phyloP scores from a whole-genome alignment of 306 rosid genomes.

The Vigna nakashimae region DNA sequence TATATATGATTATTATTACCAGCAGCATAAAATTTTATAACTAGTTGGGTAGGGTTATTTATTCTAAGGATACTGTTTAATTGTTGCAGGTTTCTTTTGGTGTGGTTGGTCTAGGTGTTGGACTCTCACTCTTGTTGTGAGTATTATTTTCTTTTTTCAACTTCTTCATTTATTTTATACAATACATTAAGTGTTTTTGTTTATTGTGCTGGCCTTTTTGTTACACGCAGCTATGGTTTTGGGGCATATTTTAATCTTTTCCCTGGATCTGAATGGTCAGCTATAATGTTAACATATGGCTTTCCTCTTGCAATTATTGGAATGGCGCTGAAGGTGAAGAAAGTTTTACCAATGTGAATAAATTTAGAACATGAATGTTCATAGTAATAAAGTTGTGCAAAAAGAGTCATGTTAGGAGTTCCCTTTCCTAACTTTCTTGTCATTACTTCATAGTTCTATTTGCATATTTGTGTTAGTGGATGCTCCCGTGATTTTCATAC shows the following conservation, averaged over 20 bases:
- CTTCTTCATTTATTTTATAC: background rate
- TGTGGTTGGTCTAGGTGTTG: slow-evolving; percentile 74
- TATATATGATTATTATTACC: background rate
- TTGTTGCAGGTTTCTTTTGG: slow-evolving; percentile 86
- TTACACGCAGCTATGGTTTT: slow-evolving; percentile 79
- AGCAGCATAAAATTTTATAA: background rate
- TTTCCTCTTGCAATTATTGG: slow-evolving; percentile 99
- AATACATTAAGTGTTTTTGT: slow-evolving; percentile 21
- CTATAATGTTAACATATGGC: slow-evolving; percentile 93
- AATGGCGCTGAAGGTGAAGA: slow-evolving; percentile 95
- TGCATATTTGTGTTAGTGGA: slow-evolving; percentile 7
- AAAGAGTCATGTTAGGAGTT: slow-evolving; percentile 32
- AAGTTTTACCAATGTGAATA: slow-evolving; percentile 12
- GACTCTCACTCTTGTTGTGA: slow-evolving; percentile 80
- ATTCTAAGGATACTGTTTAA: slow-evolving; percentile 20
- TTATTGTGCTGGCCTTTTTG: slow-evolving; percentile 30
- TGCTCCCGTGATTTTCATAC: background rate
- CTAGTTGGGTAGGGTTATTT: background rate
- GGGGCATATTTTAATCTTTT: slow-evolving; percentile 93
- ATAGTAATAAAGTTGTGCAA: background rate
- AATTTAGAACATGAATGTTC: slow-evolving; percentile 16
- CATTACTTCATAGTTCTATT: slow-evolving; percentile 2
- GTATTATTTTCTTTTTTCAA: slow-evolving; percentile 31
- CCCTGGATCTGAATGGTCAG: slow-evolving; percentile 99
- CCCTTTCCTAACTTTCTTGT: background rate